Percentiles rank a stretch among this genome's conserved stretches.
Evolutionary conservation across 139 green algal genomes (phyloP).

Genomic region (Micromonas pusilla): DNA sequence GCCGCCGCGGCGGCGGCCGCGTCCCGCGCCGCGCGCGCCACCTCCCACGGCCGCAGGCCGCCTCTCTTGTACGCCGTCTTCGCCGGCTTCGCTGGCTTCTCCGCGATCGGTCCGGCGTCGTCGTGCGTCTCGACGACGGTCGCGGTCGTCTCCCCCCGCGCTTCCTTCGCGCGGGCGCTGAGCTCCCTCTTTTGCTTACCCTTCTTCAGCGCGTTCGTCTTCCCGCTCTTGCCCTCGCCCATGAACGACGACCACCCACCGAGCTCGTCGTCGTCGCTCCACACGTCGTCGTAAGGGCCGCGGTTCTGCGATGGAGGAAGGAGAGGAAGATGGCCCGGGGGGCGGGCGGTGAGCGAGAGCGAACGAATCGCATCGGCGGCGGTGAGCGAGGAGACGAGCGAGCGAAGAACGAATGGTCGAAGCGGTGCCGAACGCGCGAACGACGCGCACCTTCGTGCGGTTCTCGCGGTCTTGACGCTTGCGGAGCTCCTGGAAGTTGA

Average conservation of each 20-base stretch:
- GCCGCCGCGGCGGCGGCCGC: background rate
- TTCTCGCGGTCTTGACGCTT: background rate
- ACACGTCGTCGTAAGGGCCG: background rate
- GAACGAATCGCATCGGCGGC: too few relatives aligned
- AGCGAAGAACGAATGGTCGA: too few relatives aligned
- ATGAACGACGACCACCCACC: background rate
- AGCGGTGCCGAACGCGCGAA: too few relatives aligned
- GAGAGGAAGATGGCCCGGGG: too few relatives aligned
- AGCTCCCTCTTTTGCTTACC: too few relatives aligned
- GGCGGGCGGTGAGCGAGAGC: background rate
- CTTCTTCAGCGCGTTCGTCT: background rate
- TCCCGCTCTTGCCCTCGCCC: background rate
- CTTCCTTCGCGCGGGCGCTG: background rate
- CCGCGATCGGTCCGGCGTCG: too few relatives aligned
- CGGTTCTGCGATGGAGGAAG: background rate
- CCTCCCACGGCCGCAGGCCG: slow-evolving; percentile 5
- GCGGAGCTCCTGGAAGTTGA: background rate
- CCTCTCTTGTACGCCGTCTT: slow-evolving; percentile 12
- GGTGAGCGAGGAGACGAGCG: too few relatives aligned
- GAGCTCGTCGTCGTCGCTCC: background rate
- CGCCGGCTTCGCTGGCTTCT: background rate
- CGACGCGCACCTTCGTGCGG: background rate
- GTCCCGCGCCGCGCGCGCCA: background rate
- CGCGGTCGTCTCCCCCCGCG: background rate
- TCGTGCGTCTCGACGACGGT: background rate